A percentile compares a stretch with the other conserved stretches of the same genome.
These are phyloP conservation scores for Candida andamanensis DNA, from an alignment of 805 yeast genomes.

Conservation along the genomic window DNA sequence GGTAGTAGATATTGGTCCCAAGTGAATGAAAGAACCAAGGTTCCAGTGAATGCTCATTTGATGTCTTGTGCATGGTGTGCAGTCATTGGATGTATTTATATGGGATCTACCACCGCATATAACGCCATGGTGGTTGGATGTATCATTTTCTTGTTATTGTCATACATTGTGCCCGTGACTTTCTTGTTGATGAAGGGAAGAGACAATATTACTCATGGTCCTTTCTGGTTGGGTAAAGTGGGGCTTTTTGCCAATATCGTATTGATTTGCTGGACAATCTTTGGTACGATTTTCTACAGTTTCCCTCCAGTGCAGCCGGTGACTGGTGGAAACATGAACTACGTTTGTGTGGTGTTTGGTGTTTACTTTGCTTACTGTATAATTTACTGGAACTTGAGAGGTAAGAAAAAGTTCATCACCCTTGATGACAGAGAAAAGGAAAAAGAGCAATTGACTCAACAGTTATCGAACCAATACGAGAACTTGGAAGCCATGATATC, in stretches of 20 bases:
- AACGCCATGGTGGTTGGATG: slow-evolving; percentile 59
- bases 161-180: slow-evolving; percentile 52
- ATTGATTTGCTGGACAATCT: slow-evolving; percentile 50
- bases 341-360: slow-evolving; percentile 47
- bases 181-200: slow-evolving; percentile 46
- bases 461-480: slow-evolving; percentile 20
- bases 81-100: slow-evolving; percentile 53
- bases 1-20: slow-evolving; percentile 47
- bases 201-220: slow-evolving; percentile 52
- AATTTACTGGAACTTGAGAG: slow-evolving; percentile 48
- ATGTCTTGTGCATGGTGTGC: slow-evolving; percentile 50
- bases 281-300: slow-evolving; percentile 55
- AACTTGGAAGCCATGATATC: slow-evolving; percentile 19
- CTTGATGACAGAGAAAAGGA: slow-evolving; percentile 18
- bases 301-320: slow-evolving; percentile 64
- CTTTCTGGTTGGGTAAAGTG: slow-evolving; percentile 57
- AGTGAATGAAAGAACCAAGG: slow-evolving; percentile 41
- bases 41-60: slow-evolving; percentile 57
- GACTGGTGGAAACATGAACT: slow-evolving; percentile 58
- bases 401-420: slow-evolving; percentile 18
- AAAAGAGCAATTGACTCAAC: slow-evolving; percentile 17
- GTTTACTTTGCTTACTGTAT: slow-evolving; percentile 42
- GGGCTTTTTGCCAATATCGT: slow-evolving; percentile 50
- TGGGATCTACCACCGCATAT: slow-evolving; percentile 64
- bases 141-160: slow-evolving; percentile 50